Base-by-base conservation (phyloP, 805 yeast species). In the Saccharomycopsis capsularis region DNA sequence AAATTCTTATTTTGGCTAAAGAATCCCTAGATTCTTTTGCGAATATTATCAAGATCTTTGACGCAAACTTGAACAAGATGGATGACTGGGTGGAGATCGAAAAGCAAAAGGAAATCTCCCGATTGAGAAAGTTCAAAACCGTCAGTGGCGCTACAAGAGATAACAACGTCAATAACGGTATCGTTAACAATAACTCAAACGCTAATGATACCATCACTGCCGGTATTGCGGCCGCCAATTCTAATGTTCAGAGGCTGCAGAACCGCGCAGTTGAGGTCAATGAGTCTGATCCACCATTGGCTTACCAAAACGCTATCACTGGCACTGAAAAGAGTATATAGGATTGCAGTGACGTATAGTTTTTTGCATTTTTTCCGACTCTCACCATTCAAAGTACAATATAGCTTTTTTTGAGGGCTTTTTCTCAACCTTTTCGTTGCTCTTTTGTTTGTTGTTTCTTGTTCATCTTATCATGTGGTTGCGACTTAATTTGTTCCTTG, bases 21-120 rank as follows among this genome's bases (percentile, higher is more conserved):
- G 99, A 93, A 63, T 82, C 96, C 0, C 68, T 91, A 42, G 93
- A 85, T 39, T 85, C 90, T 88, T 82, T 91, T 34, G 75, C 82
- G 37, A 84, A 85, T 50, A 82, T 91, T 18, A 88, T 89, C 55
- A 75, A 74, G 44, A 90, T 90, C 4, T 88, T 95, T 57, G 91
- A 85, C 60, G 90, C 85, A 42, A 89, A 89, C 44, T 69, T 91
- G 47, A 82, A 78, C 42, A 81, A 82, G 55, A 96, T 96, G 1
- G 97, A 93, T 62, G 69, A 73, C 22, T 91, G 97, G 97, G 76
- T 79, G 13, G 54, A 52, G 22, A 24, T 32, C 11, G 40, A 45
- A 16, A 52, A 49, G 40, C 44, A 42, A 35, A 36, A 45, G 32
- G 52, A 52, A 36, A 45, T 49, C 9, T 19, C 30, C 5, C 40